phyloP scores from a whole-genome alignment of 2,329 filamentous ascomycete genomes.

The Sarocladium brachiariae region DNA sequence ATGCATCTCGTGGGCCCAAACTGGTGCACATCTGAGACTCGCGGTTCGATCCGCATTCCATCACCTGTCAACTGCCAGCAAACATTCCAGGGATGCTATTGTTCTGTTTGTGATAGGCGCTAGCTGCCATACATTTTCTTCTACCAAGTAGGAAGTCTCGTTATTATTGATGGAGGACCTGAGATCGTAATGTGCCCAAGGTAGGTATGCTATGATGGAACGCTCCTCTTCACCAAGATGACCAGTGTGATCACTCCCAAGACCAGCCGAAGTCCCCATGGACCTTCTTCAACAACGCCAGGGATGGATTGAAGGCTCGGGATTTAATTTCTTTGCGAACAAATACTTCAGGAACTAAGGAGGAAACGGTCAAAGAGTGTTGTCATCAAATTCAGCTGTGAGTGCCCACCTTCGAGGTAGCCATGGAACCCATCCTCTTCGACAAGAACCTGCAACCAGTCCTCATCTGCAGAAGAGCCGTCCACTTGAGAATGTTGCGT shows the following conservation, averaged over 20 bases:
- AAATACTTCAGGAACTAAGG: slow-evolving; percentile 5
- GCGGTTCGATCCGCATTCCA: not conserved
- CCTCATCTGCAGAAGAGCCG: not conserved
- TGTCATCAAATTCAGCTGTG: too few relatives aligned
- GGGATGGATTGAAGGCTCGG: not conserved
- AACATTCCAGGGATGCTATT: not conserved
- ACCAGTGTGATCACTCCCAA: not conserved
- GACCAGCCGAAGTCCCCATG: slow-evolving; percentile 8
- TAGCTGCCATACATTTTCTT: too few relatives aligned
- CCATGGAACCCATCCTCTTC: slow-evolving; percentile 11
- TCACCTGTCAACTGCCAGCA: not conserved
- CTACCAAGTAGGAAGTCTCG: not conserved
- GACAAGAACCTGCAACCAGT: not conserved
- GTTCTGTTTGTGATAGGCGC: not conserved
- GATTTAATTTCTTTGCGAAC: slow-evolving; percentile 3
- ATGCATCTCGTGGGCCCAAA: too few relatives aligned
- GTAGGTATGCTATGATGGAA: too few relatives aligned
- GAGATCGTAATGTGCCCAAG: too few relatives aligned
- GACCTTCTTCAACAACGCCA: not conserved
- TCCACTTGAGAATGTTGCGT: slow-evolving; percentile 15
- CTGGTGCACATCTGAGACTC: not conserved
- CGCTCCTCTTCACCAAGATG: too few relatives aligned
- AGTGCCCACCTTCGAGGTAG: slow-evolving; percentile 10
- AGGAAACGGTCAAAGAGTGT: too few relatives aligned
- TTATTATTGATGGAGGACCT: too few relatives aligned